phyloP scores from a whole-genome alignment of 2,329 filamentous ascomycete species.

The Elsinoe fawcettii region DNA sequence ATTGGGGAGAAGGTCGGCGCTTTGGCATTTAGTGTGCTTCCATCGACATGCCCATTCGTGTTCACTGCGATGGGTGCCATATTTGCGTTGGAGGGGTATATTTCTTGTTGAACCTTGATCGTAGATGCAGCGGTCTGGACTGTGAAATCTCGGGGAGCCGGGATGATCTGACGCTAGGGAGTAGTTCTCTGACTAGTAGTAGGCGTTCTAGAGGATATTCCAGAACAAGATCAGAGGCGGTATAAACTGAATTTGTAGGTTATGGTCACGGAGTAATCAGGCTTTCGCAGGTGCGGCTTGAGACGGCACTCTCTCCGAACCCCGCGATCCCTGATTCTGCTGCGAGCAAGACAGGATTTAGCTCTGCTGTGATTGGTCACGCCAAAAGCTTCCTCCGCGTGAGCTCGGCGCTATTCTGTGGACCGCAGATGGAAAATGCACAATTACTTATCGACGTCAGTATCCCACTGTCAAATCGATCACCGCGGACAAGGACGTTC shows the following conservation, averaged over 20 bases:
- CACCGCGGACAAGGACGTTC: constrained; percentile 1
- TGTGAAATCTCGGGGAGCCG: not conserved
- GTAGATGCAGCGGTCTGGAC: not conserved
- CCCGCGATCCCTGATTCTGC: constrained; percentile 1
- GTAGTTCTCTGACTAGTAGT: not conserved
- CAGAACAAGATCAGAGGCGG: not conserved
- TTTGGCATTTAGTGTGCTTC: constrained; percentile 33
- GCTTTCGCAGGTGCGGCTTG: not conserved
- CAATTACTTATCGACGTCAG: not conserved
- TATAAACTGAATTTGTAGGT: constrained; percentile 1
- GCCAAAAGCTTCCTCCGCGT: not conserved
- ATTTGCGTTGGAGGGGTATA: constrained; percentile 16
- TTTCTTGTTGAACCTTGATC: not conserved
- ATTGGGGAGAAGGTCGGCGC: constrained; percentile 34
- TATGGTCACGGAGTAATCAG: not conserved
- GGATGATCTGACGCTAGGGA: not conserved
- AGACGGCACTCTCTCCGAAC: constrained; percentile 5
- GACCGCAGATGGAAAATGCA: not conserved
- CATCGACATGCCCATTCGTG: constrained; percentile 22
- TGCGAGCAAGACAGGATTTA: not conserved
- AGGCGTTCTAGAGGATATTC: not conserved
- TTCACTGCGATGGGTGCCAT: constrained; percentile 33
- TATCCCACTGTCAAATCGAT: not conserved
- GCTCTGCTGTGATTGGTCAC: not conserved
- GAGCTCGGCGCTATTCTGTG: not conserved